These are phyloP conservation scores for Penicillium odoratum DNA, from an alignment of 495 filamentous ascomycete species.

Conservation along the genomic window DNA sequence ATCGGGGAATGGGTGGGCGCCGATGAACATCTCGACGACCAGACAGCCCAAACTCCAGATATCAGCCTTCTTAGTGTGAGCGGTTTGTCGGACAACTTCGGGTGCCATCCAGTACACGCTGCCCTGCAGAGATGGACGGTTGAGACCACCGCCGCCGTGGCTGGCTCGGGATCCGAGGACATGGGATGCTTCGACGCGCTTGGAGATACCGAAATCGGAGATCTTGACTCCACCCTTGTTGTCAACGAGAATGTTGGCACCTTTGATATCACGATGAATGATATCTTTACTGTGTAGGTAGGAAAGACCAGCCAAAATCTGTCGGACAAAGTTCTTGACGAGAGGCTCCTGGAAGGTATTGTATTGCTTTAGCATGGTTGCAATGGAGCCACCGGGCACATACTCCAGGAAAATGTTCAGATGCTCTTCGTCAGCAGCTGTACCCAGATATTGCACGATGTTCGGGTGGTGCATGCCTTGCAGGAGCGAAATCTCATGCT, in stretches of 20 bases:
- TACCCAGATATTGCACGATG: constrained; percentile 97
- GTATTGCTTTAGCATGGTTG: constrained; percentile 97
- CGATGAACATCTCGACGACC: constrained; percentile 99
- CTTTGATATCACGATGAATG: constrained; percentile 98
- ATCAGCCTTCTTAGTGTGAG: constrained; percentile 98
- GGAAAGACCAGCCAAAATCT: constrained; percentile 91
- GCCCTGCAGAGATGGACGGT: constrained; percentile 91
- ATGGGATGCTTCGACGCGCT: constrained; percentile 84
- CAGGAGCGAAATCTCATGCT: constrained; percentile 92
- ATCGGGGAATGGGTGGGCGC: constrained; percentile 93
- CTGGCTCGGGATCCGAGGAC: constrained; percentile 57
- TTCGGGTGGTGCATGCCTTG: constrained; percentile 94
- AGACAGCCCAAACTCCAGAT: constrained; percentile 98
- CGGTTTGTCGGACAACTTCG: constrained; percentile 95
- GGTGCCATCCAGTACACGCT: constrained; percentile 99
- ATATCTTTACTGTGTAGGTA: constrained; percentile 95
- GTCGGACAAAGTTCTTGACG: constrained; percentile 93
- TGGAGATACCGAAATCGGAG: constrained; percentile 98
- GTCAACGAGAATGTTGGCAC: constrained; percentile 97
- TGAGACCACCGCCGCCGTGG: constrained; percentile 52
- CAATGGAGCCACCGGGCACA: constrained; percentile 94
- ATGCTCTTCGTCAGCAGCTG: constrained; percentile 83
- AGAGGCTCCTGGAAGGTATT: constrained; percentile 90
- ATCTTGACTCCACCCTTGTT: constrained; percentile 99
- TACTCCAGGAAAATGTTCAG: constrained; percentile 99